Conservation (phyloP, 495 filamentous ascomycete genomes). For the Trichoderma parareesei region DNA sequence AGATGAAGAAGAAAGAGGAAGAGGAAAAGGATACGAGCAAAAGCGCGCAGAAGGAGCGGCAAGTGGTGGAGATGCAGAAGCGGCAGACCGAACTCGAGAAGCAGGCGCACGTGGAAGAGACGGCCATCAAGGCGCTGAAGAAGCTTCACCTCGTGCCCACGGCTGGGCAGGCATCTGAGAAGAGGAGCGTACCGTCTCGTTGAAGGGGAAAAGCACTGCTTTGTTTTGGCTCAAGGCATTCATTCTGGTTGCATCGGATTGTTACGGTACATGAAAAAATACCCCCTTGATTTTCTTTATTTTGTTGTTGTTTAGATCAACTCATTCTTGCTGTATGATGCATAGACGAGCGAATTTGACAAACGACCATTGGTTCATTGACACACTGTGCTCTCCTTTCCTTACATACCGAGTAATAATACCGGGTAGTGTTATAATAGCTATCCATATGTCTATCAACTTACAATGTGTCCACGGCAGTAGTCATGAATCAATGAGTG, state of each 20-base stretch:
- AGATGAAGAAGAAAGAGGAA: slow-evolving; percentile 30
- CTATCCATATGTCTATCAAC: too few relatives aligned
- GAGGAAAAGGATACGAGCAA: slow-evolving; percentile 39
- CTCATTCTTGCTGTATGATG: too few relatives aligned
- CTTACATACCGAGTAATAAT: too few relatives aligned
- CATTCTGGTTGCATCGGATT: not conserved
- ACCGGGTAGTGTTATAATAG: too few relatives aligned
- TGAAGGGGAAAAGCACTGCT: not conserved
- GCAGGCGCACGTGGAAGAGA: slow-evolving; percentile 24
- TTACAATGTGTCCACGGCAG: too few relatives aligned
- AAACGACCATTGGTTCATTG: too few relatives aligned
- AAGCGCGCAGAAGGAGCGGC: slow-evolving; percentile 41
- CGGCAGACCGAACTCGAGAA: slow-evolving; percentile 25
- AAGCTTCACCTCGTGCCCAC: slow-evolving; percentile 23
- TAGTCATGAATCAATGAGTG: too few relatives aligned
- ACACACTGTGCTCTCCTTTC: too few relatives aligned
- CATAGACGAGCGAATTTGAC: too few relatives aligned
- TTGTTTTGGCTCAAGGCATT: not conserved
- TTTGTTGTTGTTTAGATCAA: too few relatives aligned
- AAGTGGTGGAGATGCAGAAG: slow-evolving; percentile 29
- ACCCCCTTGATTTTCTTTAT: too few relatives aligned
- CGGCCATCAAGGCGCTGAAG: slow-evolving; percentile 26
- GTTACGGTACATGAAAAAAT: too few relatives aligned
- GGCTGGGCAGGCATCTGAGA: slow-evolving; percentile 1
- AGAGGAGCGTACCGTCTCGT: not conserved